Conservation (phyloP, 257 asterid genomes). For the Jacaranda copaia region DNA sequence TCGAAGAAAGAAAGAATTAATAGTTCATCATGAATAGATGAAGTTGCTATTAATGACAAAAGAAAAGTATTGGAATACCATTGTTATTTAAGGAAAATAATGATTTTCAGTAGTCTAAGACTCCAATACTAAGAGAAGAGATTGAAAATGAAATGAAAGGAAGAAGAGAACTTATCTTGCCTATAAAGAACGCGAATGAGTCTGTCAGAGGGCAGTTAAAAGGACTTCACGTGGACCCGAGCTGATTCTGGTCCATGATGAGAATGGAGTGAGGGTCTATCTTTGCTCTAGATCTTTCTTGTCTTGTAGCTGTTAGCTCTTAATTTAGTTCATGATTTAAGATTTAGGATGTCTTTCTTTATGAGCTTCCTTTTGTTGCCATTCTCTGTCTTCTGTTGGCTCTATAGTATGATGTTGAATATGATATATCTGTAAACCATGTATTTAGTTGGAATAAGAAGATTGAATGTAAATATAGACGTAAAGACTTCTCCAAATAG, state of each 20-base stretch:
- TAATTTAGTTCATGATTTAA: not conserved
- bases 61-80: too few relatives aligned
- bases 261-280: not conserved
- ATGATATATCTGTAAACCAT: not conserved
- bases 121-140: not conserved
- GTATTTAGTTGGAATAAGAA: not conserved
- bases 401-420: not conserved
- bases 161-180: not conserved
- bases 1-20: too few relatives aligned
- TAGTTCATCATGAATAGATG: too few relatives aligned
- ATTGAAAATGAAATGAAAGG: not conserved
- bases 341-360: not conserved
- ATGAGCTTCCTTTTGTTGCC: constrained; percentile 3
- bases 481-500: not conserved
- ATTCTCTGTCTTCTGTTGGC: not conserved
- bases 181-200: not conserved
- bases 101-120: not conserved
- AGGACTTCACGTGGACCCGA: not conserved
- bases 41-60: too few relatives aligned
- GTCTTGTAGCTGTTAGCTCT: constrained; percentile 16
- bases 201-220: not conserved
- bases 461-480: not conserved
- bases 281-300: not conserved
- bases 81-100: not conserved
- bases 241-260: not conserved